phyloP scores from a whole-genome alignment of 169 alveolate genomes.

The Eimeria acervulina region DNA sequence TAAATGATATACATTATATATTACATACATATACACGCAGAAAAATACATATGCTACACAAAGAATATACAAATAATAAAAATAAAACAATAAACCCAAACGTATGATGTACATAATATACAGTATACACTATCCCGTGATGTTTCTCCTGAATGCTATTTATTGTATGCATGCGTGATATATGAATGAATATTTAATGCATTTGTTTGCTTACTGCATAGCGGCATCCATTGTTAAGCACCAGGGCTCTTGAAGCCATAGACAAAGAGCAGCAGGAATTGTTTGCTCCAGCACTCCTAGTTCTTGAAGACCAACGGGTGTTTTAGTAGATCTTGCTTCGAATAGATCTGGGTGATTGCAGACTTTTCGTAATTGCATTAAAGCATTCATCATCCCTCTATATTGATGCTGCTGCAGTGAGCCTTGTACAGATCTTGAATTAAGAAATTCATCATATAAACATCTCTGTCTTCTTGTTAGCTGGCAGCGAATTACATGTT shows the following conservation, averaged over 20 bases:
- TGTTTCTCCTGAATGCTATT: too few relatives aligned
- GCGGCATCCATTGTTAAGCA: neutral
- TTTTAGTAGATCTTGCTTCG: constrained; percentile 92
- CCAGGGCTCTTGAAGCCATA: constrained; percentile 83
- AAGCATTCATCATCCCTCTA: constrained; percentile 97
- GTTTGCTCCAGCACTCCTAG: neutral
- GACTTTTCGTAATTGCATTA: constrained; percentile 98
- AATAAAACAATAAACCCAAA: too few relatives aligned
- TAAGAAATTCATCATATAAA: constrained; percentile 98
- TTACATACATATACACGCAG: too few relatives aligned
- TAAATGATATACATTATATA: too few relatives aligned
- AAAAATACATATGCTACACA: too few relatives aligned
- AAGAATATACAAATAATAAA: too few relatives aligned
- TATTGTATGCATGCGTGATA: too few relatives aligned
- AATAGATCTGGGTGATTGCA: constrained; percentile 99
- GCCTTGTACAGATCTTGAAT: constrained; percentile 86
- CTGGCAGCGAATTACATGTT: constrained; percentile 80
- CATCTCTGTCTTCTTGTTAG: constrained; percentile 92
- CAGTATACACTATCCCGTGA: too few relatives aligned
- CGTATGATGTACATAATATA: too few relatives aligned
- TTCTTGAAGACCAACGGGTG: constrained; percentile 74
- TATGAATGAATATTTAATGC: too few relatives aligned
- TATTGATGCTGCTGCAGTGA: constrained; percentile 88
- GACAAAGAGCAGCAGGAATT: constrained; percentile 70
- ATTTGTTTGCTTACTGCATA: neutral